Base-by-base conservation (phyloP, 2,329 filamentous ascomycete species). In the Cordyceps cicadae region DNA sequence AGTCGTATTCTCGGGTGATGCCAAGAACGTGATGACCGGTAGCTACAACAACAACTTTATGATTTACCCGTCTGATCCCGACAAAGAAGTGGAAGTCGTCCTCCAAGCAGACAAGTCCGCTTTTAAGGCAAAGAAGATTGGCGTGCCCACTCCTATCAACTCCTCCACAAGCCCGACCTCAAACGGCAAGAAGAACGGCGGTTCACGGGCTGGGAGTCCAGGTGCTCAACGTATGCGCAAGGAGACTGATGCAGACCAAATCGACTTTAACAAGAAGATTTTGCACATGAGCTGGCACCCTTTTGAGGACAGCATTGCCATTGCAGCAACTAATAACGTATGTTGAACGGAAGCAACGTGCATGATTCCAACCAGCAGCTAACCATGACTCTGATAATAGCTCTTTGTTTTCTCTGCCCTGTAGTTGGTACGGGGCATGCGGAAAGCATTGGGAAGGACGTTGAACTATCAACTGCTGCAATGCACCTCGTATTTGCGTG, bases 41-140 rank as follows among this genome's bases (percentile, higher is more conserved):
- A 97, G 92, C 72, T 99, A 99, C 81, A 99, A 99, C 83, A 99
- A 99, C 80, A 99, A 99, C 79, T 97, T 99, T 81, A 99, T 99
- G 94, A 99, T 99, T 71, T 99, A 97, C 74, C 94, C 94, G 5
- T 94, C 92, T 29, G 93, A 97, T 70, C 90, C 92, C 7, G 90
- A 93, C 66, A 95, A 95, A 77, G 94, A 99, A 72, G 93, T 93
- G 3, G 94, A 99, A 75, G 92, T 99, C 53, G 94, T 99, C 52
- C 80, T 99, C 61, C 94, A 99, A 75, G 94, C 94, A 45, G 94
- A 99, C 74, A 99, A 99, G 80, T 96, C 92, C 61, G 94, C 94
- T 12, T 99, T 99, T 85, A 99, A 99, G 79, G 94, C 94, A 41
- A 99, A 99, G 87, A 99, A 97, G 81, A 93, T 99, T 66, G 94